Conservation (phyloP, 2,329 filamentous ascomycete species). For the Penicillium sp. region DNA sequence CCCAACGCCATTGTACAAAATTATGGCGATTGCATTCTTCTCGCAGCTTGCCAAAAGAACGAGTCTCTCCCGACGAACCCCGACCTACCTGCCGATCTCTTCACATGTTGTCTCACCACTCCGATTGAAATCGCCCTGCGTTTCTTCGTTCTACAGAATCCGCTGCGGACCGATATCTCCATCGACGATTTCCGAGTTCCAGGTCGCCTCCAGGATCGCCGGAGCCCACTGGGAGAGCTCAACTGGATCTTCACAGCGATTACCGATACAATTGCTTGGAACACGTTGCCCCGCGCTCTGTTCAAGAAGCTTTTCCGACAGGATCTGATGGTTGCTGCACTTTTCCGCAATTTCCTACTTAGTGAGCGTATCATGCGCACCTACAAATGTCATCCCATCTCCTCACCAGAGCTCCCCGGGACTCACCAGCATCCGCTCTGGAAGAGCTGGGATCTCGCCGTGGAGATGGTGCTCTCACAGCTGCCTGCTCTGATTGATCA, state of each 20-base stretch:
- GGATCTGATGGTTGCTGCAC: slow-evolving; percentile 96
- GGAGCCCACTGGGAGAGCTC: slow-evolving; percentile 91
- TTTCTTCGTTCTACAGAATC: slow-evolving; percentile 95
- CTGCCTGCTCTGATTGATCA: slow-evolving; percentile 81
- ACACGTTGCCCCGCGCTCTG: slow-evolving; percentile 82
- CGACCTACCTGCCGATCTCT: slow-evolving; percentile 88
- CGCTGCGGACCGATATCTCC: slow-evolving; percentile 69
- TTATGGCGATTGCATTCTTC: slow-evolving; percentile 87
- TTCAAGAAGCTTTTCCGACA: slow-evolving; percentile 98
- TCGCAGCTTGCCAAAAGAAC: slow-evolving; percentile 87
- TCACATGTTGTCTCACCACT: slow-evolving; percentile 93
- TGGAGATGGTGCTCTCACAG: slow-evolving; percentile 92
- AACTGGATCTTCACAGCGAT: slow-evolving; percentile 99
- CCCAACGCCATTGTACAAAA: slow-evolving; percentile 67
- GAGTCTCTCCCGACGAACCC: slow-evolving; percentile 96
- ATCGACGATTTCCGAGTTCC: slow-evolving; percentile 87
- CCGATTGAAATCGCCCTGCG: slow-evolving; percentile 97
- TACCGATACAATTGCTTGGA: slow-evolving; percentile 98
- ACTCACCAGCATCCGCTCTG: slow-evolving; percentile 94
- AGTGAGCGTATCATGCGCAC: slow-evolving; percentile 95
- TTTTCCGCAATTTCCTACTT: slow-evolving; percentile 94
- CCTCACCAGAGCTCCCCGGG: slow-evolving; percentile 87
- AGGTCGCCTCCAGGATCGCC: slow-evolving; percentile 86
- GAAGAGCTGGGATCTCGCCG: slow-evolving; percentile 96
- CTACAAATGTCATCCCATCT: slow-evolving; percentile 94